Evolutionary conservation across 108 stramenopile species (phyloP).

Genomic region (Aureococcus anophagefferens): DNA sequence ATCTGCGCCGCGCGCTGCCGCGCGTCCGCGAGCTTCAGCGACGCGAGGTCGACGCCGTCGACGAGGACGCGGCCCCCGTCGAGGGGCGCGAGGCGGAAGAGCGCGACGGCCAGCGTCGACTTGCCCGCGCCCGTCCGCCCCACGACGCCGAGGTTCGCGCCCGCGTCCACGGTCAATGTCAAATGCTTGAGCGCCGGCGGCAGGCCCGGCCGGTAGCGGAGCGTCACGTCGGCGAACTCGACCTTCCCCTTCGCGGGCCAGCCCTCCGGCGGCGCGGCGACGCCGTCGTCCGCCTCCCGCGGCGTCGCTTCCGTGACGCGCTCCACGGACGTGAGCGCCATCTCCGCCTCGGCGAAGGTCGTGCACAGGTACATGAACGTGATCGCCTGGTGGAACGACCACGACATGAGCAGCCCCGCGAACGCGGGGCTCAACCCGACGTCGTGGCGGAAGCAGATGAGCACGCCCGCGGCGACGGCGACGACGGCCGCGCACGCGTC

Average conservation of each 20-base stretch:
- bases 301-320: slow-evolving; percentile 5
- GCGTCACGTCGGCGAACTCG: slow-evolving; percentile 19
- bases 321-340: slow-evolving; percentile 23
- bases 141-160: slow-evolving; percentile 31
- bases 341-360: slow-evolving; percentile 15
- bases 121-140: slow-evolving; percentile 52
- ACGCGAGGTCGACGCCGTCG: slow-evolving; percentile 62
- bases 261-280: neutral
- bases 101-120: slow-evolving; percentile 28
- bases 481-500: slow-evolving; percentile 63
- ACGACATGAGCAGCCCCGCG: slow-evolving; percentile 56
- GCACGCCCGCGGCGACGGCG: slow-evolving; percentile 46
- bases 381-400: slow-evolving; percentile 17
- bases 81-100: slow-evolving; percentile 28
- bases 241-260: slow-evolving; percentile 7
- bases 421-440: slow-evolving; percentile 51
- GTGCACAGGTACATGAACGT: slow-evolving; percentile 13
- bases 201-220: slow-evolving; percentile 28
- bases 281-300: neutral
- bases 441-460: slow-evolving; percentile 50
- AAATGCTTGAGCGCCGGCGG: slow-evolving; percentile 25
- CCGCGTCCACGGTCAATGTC: slow-evolving; percentile 12
- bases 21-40: slow-evolving; percentile 1
- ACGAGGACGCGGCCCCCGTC: slow-evolving; percentile 50
- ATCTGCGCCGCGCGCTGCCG: slow-evolving; percentile 55